A percentile compares a stretch with the other conserved stretches of the same genome.
Evolutionary conservation across 768 basidiomycete genomes (phyloP).

Genomic region (Tylopilus plumbeoviolaceoides): DNA sequence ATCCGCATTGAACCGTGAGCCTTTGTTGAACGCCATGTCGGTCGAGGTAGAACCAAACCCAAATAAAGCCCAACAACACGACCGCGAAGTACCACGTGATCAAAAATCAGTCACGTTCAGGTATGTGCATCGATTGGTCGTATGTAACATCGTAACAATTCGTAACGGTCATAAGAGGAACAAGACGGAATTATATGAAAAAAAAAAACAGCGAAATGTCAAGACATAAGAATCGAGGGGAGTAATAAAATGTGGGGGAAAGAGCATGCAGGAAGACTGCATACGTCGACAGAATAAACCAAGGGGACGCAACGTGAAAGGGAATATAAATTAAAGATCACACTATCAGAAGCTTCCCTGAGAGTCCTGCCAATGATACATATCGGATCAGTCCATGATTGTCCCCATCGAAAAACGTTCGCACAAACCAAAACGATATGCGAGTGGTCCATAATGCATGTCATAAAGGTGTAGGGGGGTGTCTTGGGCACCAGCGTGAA

Average conservation of each 20-base stretch:
- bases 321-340: conserved; percentile 20
- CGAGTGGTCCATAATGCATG: conserved; percentile 28
- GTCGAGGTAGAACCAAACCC: conserved; percentile 4
- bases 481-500: conserved; percentile 23
- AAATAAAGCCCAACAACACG: conserved; percentile 22
- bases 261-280: conserved; percentile 3
- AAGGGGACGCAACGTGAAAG: conserved; percentile 9
- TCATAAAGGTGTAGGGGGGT: conserved; percentile 19
- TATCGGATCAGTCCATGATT: conserved; percentile 14
- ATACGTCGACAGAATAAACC: not conserved
- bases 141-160: conserved; percentile 28
- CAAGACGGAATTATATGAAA: conserved; percentile 1
- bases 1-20: conserved; percentile 32
- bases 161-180: conserved; percentile 22
- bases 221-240: conserved; percentile 7
- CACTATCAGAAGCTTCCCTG: conserved; percentile 19
- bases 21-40: conserved; percentile 43
- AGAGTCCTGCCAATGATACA: conserved; percentile 20
- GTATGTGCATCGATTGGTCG: conserved; percentile 22
- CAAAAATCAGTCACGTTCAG: conserved; percentile 18
- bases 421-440: conserved; percentile 23
- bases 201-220: conserved; percentile 2
- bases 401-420: conserved; percentile 8
- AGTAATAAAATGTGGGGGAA: conserved; percentile 4
- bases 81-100: conserved; percentile 21